Evolutionary conservation across 2,329 filamentous ascomycete genomes (phyloP).

Genomic region (Sclerotinia nivalis): DNA sequence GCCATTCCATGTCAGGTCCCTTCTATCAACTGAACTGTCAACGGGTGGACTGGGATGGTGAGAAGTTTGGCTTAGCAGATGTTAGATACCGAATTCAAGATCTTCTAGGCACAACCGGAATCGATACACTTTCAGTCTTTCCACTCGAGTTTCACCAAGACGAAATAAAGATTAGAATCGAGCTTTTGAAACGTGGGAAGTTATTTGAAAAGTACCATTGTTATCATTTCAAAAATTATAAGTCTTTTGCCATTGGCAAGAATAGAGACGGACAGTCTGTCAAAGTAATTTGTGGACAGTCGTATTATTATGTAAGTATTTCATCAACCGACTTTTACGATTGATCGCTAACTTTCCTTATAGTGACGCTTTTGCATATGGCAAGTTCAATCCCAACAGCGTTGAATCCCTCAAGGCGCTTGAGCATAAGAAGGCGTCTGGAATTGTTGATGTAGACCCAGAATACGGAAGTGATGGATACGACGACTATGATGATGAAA

Average conservation of each 20-base stretch:
- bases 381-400: neutral
- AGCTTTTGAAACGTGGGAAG: conserved; percentile 47
- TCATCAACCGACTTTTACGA: neutral
- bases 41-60: conserved; percentile 52
- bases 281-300: conserved; percentile 32
- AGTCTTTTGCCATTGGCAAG: conserved; percentile 7
- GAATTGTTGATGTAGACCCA: neutral
- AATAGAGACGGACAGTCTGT: conserved; percentile 10
- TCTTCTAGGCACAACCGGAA: conserved; percentile 49
- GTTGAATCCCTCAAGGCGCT: neutral
- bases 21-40: conserved; percentile 46
- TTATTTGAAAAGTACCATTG: conserved; percentile 50
- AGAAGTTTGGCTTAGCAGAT: conserved; percentile 47
- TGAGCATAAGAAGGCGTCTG: neutral
- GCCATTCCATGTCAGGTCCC: conserved; percentile 40
- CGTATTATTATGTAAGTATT: conserved; percentile 31
- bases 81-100: conserved; percentile 44
- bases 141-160: conserved; percentile 49
- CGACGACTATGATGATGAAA: neutral
- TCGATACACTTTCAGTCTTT: conserved; percentile 47
- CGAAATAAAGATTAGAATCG: conserved; percentile 41
- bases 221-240: conserved; percentile 52
- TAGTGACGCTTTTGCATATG: neutral
- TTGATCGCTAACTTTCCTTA: neutral
- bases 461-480: neutral